phyloP scores from a whole-genome alignment of 2,329 filamentous ascomycete genomes.

The Diaporthe ampelina region DNA sequence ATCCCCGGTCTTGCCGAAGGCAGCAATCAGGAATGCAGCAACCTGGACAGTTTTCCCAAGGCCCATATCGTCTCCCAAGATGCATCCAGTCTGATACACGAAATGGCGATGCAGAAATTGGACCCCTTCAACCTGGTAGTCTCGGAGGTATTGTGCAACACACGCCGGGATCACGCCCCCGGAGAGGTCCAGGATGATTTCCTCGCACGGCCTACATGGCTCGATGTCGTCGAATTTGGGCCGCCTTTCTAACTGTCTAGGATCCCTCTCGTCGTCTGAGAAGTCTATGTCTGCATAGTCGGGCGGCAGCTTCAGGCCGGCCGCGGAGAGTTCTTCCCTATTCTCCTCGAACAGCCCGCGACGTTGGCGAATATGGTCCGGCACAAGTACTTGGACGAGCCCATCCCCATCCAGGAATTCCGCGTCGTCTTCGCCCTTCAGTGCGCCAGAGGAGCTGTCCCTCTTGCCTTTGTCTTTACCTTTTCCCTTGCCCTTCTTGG shows the following conservation, averaged over 20 bases:
- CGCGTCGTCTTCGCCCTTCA: slow-evolving; percentile 33
- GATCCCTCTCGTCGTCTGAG: slow-evolving; percentile 70
- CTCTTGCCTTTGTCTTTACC: slow-evolving; percentile 47
- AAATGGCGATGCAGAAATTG: slow-evolving; percentile 90
- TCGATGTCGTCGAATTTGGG: slow-evolving; percentile 76
- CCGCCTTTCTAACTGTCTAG: slow-evolving; percentile 68
- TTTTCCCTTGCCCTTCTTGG: slow-evolving; percentile 53
- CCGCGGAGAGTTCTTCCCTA: slow-evolving; percentile 71
- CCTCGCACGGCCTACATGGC: slow-evolving; percentile 78
- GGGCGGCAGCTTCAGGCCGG: slow-evolving; percentile 82
- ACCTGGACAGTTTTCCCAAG: slow-evolving; percentile 97
- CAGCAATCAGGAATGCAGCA: slow-evolving; percentile 89
- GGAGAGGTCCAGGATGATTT: slow-evolving; percentile 82
- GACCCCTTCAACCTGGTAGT: slow-evolving; percentile 90
- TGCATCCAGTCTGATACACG: slow-evolving; percentile 89
- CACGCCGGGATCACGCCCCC: slow-evolving; percentile 87
- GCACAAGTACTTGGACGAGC: slow-evolving; percentile 63
- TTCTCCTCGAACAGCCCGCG: slow-evolving; percentile 76
- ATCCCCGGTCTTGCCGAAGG: slow-evolving; percentile 95
- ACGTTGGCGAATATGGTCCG: slow-evolving; percentile 80
- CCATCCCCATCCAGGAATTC: slow-evolving; percentile 48
- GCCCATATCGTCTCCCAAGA: slow-evolving; percentile 98
- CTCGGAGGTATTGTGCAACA: slow-evolving; percentile 90
- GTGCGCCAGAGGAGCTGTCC: background rate
- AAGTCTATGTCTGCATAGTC: slow-evolving; percentile 82